A percentile compares a stretch with the other conserved stretches of the same genome.
phyloP scores from a whole-genome alignment of 352 stramenopile species.

The Aphanomyces astaci region DNA sequence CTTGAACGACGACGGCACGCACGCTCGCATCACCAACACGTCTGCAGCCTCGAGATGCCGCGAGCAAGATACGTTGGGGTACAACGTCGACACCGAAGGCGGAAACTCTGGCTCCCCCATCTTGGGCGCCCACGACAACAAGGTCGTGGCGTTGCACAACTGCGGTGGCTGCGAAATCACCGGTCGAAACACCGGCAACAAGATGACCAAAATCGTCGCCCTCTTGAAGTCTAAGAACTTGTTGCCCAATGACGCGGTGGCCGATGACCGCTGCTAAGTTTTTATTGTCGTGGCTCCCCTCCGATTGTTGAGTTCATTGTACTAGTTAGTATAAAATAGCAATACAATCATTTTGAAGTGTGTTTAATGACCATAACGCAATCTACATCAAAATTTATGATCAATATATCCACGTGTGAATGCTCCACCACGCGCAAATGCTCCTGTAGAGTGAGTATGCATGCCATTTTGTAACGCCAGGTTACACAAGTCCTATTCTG shows the following conservation, averaged over 20 bases:
- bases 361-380: too few species aligned
- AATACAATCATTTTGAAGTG: too few species aligned
- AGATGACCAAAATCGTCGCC: not conserved
- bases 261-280: too few species aligned
- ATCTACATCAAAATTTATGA: too few species aligned
- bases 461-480: too few species aligned
- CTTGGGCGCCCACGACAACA: not conserved
- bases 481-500: too few species aligned
- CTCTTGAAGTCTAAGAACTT: not conserved
- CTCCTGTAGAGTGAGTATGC: too few species aligned
- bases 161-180: not conserved
- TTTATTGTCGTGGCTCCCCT: too few species aligned
- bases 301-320: too few species aligned
- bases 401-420: too few species aligned
- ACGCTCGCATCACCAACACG: slow-evolving; percentile 34
- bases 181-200: not conserved
- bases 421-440: too few species aligned
- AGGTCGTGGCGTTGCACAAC: slow-evolving; percentile 7
- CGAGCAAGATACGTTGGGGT: not conserved
- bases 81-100: not conserved
- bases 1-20: slow-evolving; percentile 35
- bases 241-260: not conserved
- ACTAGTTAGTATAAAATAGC: too few species aligned
- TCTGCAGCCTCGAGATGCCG: not conserved
- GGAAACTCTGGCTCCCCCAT: not conserved